Evolutionary conservation across 73 alveolate species (phyloP).

Genomic region (Paramecium octaurelia): DNA sequence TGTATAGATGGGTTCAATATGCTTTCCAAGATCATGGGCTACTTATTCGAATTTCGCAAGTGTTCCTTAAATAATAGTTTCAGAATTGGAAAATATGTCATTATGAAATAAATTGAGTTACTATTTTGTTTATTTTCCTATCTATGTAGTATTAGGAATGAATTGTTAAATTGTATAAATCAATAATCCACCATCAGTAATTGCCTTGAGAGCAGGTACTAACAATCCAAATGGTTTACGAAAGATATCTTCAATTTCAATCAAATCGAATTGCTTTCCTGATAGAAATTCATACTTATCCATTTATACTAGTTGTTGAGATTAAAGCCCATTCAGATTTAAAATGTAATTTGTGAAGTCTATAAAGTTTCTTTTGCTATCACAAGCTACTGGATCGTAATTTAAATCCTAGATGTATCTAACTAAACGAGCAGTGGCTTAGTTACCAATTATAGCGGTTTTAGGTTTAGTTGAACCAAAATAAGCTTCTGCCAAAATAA

Average conservation of each 20-base stretch:
- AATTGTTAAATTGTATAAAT: background rate
- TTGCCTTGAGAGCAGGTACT: background rate
- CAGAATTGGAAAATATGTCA: background rate
- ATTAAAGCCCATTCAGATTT: background rate
- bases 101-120: background rate
- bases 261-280: background rate
- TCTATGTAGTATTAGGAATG: background rate
- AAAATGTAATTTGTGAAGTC: constrained; percentile 29
- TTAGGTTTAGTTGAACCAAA: background rate
- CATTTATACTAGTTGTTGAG: background rate
- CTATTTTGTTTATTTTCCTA: background rate
- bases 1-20: background rate
- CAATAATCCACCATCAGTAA: background rate
- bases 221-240: background rate
- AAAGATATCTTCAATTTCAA: background rate
- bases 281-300: background rate
- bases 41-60: background rate
- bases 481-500: background rate
- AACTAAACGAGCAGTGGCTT: background rate
- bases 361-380: background rate
- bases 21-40: background rate
- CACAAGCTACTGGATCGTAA: background rate
- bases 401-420: background rate
- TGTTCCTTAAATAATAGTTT: background rate
- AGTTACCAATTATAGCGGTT: background rate